Evolutionary conservation across 345 rosid species (phyloP), one percentile per base, ranked within the genome.

Genomic region (Euphorbia peplus): DNA sequence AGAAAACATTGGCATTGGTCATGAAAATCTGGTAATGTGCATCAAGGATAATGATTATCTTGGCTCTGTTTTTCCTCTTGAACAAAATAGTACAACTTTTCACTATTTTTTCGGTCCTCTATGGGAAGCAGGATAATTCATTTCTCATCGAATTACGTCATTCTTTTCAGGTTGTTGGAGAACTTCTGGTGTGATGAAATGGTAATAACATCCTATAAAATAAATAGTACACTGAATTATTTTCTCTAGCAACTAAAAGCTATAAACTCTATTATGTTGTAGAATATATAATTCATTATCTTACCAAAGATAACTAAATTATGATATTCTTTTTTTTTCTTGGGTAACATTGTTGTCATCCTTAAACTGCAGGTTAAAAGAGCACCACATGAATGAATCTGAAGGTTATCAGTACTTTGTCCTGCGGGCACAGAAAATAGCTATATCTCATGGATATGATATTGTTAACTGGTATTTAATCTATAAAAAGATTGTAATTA

Each of bases 381-480:
- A 76, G 72, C 81, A 73, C 65, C 37, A 44, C 9, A 81, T 80
- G 83, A 80, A 77, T 64, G 88, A 77, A 76, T 70, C 68, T 63
- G 72, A 83, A 75, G 92, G 88, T 57, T 87, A 89, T 62, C 77
- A 85, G 75, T 87, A 87, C 76, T 89, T 89, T 68, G 92, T 89
- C 70, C 55, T 89, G 62, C 75, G 76, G 37, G 82, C 88, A 4
- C 92, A 89, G 76, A 75, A 81, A 50, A 79, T 87, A 48, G 92
- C 92, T 63, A 13, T 70, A 32, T 83, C 89, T 14, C 92, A 84
- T 53, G 92, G 95, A 76, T 87, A 81, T 67, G 92, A 85, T 64
- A 46, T 80, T 24, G 76, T 87, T 55, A 89, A 89, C 82, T 89
- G 95, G 91, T 89, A 81, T 42, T 61, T 44, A 54, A 46, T n/a